A percentile compares a stretch with the other conserved stretches of the same genome.
These are phyloP conservation scores for Herpetomonas tarakana DNA, from an alignment of 208 protist genomes.

Conservation along the genomic window DNA sequence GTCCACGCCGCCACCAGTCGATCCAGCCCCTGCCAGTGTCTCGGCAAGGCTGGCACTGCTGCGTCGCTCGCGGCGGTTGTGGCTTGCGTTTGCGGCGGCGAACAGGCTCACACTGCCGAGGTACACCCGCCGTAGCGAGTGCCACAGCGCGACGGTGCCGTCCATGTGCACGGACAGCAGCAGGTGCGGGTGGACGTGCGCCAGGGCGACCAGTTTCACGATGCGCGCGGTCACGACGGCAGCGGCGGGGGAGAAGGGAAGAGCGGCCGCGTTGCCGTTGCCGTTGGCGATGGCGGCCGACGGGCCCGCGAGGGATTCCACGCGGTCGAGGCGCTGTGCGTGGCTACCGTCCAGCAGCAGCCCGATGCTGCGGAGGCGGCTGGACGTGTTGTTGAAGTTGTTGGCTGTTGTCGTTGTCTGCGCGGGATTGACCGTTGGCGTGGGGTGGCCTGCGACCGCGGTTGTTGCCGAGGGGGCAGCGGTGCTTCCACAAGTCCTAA, in stretches of 20 bases:
- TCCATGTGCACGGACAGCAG: slow-evolving; percentile 68
- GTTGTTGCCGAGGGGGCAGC: slow-evolving; percentile 2
- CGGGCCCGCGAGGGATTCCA: neutral
- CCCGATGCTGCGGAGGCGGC: neutral
- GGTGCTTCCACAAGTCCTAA: no score
- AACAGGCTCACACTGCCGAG: slow-evolving; percentile 55
- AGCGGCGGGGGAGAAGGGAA: neutral
- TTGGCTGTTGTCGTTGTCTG: neutral
- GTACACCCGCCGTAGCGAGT: slow-evolving; percentile 58
- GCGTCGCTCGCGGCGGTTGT: no score
- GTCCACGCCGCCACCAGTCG: neutral
- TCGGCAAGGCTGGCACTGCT: no score
- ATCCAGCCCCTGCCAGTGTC: no score
- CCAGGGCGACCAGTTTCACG: slow-evolving; percentile 39
- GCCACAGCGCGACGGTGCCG: slow-evolving; percentile 76
- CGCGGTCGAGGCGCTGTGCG: no score
- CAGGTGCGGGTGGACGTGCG: slow-evolving; percentile 34
- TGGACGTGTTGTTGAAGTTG: neutral
- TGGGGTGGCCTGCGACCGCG: no score
- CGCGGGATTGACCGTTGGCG: no score
- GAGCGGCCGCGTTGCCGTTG: neutral
- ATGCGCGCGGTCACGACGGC: slow-evolving; percentile 30
- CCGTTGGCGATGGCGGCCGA: neutral
- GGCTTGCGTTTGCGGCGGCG: no score
- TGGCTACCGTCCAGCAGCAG: no score